phyloP scores from a whole-genome alignment of 208 protist species.

The Leishmania turanica region DNA sequence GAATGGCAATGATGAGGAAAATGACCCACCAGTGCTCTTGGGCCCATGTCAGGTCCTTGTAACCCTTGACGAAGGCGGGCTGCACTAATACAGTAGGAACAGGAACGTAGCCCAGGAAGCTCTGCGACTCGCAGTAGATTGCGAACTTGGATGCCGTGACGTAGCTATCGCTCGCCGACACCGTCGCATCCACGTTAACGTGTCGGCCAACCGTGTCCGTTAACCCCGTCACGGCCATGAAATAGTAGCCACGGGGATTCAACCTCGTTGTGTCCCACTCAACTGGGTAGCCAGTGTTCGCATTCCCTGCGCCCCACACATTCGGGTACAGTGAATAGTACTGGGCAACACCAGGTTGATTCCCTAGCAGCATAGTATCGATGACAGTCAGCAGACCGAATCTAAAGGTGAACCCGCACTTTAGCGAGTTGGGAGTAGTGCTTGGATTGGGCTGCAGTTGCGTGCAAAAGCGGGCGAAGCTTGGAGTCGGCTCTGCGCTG shows the following conservation, averaged over 20 bases:
- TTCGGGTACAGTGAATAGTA: not conserved
- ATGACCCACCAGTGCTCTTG: constrained; percentile 61
- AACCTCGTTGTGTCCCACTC: constrained; percentile 4
- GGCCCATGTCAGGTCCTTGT: constrained; percentile 57
- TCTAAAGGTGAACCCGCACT: constrained; percentile 11
- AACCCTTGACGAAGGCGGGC: constrained; percentile 44
- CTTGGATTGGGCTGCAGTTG: not conserved
- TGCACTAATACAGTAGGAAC: constrained; percentile 28
- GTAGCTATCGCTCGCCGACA: constrained; percentile 2
- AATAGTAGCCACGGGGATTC: constrained; percentile 15
- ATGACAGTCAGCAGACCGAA: constrained; percentile 6
- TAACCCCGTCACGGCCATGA: not conserved
- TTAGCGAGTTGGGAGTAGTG: not conserved
- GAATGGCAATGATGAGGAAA: constrained; percentile 35
- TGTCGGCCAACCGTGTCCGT: not conserved
- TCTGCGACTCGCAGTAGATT: constrained; percentile 44
- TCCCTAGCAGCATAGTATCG: not conserved
- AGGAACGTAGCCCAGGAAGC: constrained; percentile 12
- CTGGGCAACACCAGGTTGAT: constrained; percentile 1
- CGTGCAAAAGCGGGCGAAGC: not conserved
- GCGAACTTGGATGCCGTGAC: constrained; percentile 17
- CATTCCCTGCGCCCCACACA: not conserved
- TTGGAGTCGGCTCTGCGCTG: constrained; percentile 5
- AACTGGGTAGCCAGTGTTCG: constrained; percentile 3
- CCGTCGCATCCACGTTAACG: constrained; percentile 15